Conservation (phyloP, 208 protist genomes). For the Angomonas desouzai region DNA sequence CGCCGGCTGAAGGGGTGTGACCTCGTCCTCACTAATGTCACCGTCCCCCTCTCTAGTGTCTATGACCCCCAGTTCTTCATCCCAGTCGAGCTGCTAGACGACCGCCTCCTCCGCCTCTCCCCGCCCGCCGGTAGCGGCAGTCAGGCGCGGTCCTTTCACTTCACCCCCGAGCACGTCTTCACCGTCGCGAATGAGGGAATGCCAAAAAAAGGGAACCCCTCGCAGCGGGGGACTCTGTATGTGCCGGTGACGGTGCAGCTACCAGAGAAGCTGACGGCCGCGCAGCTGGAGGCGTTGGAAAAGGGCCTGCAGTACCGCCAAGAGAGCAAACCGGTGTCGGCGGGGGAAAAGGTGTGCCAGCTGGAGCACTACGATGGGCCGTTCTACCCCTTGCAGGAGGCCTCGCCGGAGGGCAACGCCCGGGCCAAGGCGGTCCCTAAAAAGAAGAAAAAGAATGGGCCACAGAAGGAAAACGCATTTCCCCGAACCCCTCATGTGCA, state of each 20-base stretch:
- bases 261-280: slow-evolving; percentile 12
- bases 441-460: background rate
- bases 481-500: slow-evolving; percentile 5
- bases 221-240: slow-evolving; percentile 21
- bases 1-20: slow-evolving; percentile 84
- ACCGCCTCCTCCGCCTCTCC: slow-evolving; percentile 62
- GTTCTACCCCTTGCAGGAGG: background rate
- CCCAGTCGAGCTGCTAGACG: slow-evolving; percentile 85
- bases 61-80: slow-evolving; percentile 70
- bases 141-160: slow-evolving; percentile 21
- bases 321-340: background rate
- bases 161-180: slow-evolving; percentile 33
- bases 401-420: background rate
- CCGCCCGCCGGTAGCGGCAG: slow-evolving; percentile 30
- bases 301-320: slow-evolving; percentile 14
- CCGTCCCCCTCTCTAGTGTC: slow-evolving; percentile 78
- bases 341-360: background rate
- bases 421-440: slow-evolving; percentile 3
- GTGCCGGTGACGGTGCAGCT: slow-evolving; percentile 27
- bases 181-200: slow-evolving; percentile 90
- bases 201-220: slow-evolving; percentile 41
- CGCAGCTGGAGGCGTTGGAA: slow-evolving; percentile 16
- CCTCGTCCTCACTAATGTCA: slow-evolving; percentile 84
- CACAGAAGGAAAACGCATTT: background rate
- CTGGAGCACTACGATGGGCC: background rate